Evolutionary conservation across 805 yeast genomes (phyloP), one percentile per base, ranked within the genome.

Genomic region (Teunomyces funiuensis): DNA sequence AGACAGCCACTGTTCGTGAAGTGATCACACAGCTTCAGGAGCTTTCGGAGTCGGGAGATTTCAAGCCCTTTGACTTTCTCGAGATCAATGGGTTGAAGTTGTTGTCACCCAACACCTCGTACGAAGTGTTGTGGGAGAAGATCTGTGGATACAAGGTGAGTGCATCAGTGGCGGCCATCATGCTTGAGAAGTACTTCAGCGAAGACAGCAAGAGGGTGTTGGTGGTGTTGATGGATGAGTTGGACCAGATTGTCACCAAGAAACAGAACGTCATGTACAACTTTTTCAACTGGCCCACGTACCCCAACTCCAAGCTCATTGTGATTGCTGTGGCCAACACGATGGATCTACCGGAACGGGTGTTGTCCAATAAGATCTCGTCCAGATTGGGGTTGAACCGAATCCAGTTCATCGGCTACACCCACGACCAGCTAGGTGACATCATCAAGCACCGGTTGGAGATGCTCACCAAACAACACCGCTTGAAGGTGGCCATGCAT

Each of bases 241-340:
- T 93, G 44, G 99, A 93, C 63, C 97, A 93, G 57, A 73, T 93
- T 39, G 90, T 89, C 8, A 83, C 90, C 1, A 81, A 78, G 41
- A 82, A 81, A 43, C 96, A 88, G 58, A 79, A 81, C 33, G 90
- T 91, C 26, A 83, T 91, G 84, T 93, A 93, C 67, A 93, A 93
- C 60, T 88, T 93, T 57, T 89, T 93, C 73, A 93, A 93, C 63
- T 93, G 99, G 99, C 97, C 99, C 4, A 81, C 96, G 0, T 81
- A 87, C 54, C 69, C 77, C 9, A 71, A 80, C 49, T 89, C 98
- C 4, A 83, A 83, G 53, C 69, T 93, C 38, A 79, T 93, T 38
- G 95, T 93, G 2, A 73, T 93, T 30, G 97, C 98, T 0, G 89
- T 93, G 22, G 97, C 98, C 3, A 93, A 93, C 60, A 90, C 97